Percentiles rank a stretch among this genome's conserved stretches.
These are phyloP conservation scores for Pichia cabralensis DNA, from an alignment of 805 yeast species.

Conservation along the genomic window DNA sequence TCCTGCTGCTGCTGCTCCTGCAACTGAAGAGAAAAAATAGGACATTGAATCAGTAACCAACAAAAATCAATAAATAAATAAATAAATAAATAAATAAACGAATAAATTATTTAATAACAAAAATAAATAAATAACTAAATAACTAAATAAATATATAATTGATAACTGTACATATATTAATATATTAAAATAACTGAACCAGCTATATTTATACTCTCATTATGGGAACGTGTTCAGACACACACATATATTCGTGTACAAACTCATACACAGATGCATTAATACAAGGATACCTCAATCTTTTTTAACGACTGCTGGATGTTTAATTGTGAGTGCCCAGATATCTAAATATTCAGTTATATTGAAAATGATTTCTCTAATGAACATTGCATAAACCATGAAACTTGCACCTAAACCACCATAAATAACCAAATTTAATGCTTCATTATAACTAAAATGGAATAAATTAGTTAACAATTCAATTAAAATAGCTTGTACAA, in stretches of 20 bases:
- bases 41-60: too few species aligned
- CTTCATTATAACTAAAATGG: constrained; percentile 29
- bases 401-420: constrained; percentile 56
- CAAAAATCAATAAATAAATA: not conserved
- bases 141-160: too few species aligned
- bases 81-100: constrained; percentile 1
- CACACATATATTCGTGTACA: too few species aligned
- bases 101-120: not conserved
- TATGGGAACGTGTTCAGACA: too few species aligned
- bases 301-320: too few species aligned
- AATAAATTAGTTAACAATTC: constrained; percentile 28
- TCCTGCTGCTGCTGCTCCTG: constrained; percentile 8
- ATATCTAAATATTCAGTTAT: constrained; percentile 77
- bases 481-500: constrained; percentile 33
- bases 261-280: too few species aligned
- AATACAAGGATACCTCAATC: too few species aligned
- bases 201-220: too few species aligned
- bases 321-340: constrained; percentile 75
- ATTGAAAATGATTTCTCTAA: constrained; percentile 68
- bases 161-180: too few species aligned
- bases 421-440: constrained; percentile 48
- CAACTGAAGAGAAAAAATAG: constrained; percentile 10
- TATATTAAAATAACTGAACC: too few species aligned
- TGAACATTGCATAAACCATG: constrained; percentile 61
- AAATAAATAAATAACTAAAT: too few species aligned